A percentile compares a stretch with the other conserved stretches of the same genome.
Conservation (phyloP, 345 rosid species). For the Gossypium sturtianum region DNA sequence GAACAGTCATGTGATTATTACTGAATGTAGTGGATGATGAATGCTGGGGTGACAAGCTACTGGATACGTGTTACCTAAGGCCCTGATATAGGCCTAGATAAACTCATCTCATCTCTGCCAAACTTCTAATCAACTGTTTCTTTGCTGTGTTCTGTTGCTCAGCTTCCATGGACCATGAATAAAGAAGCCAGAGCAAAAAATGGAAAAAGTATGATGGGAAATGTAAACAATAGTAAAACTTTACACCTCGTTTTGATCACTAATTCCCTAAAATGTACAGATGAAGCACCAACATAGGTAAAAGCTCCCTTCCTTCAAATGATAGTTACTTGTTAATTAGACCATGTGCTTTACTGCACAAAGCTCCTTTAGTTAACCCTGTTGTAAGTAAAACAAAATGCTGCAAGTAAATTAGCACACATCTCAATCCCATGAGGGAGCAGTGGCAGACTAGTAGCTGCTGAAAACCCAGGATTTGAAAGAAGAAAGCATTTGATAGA, state of each 20-base stretch:
- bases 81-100: not conserved
- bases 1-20: conserved; percentile 2
- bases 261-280: conserved; percentile 2
- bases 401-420: not conserved
- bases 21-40: not conserved
- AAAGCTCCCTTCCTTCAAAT: conserved; percentile 3
- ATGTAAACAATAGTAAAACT: not conserved
- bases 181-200: conserved; percentile 1
- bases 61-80: conserved; percentile 8
- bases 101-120: conserved; percentile 3
- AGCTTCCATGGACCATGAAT: not conserved
- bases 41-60: not conserved
- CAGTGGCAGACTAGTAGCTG: too few relatives aligned
- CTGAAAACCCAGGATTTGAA: not conserved
- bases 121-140: conserved; percentile 22
- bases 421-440: not conserved
- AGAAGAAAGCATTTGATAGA: not conserved
- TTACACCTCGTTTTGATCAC: conserved; percentile 7
- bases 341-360: conserved; percentile 6
- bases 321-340: not conserved
- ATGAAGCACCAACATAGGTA: not conserved
- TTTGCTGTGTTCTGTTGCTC: conserved; percentile 4
- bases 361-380: not conserved
- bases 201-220: conserved; percentile 1
- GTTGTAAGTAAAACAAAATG: not conserved